Percentiles rank a stretch among this genome's conserved stretches.
Evolutionary conservation across 257 asterid genomes (phyloP).

Genomic region (Solanum boliviense): DNA sequence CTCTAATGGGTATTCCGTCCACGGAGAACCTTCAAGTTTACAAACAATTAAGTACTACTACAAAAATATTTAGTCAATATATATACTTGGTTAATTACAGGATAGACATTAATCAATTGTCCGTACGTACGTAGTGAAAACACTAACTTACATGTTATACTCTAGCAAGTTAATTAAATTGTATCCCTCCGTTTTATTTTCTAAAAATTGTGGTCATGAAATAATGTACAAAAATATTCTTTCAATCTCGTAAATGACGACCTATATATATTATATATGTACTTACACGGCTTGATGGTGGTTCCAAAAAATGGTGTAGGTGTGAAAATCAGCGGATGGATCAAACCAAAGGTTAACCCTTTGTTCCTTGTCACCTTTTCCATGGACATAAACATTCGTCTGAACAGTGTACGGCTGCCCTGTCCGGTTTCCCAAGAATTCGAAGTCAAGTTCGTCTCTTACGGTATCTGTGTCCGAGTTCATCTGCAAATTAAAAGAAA

Average conservation of each 20-base stretch:
- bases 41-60: not conserved
- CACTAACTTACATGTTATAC: not conserved
- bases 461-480: slow-evolving; percentile 47
- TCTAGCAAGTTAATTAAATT: too few relatives aligned
- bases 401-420: slow-evolving; percentile 93
- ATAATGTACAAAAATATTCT: not conserved
- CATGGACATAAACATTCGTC: slow-evolving; percentile 71
- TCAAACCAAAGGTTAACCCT: slow-evolving; percentile 91
- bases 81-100: not conserved
- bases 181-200: too few relatives aligned
- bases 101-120: not conserved
- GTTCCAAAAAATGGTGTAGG: slow-evolving; percentile 58
- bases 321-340: slow-evolving; percentile 59
- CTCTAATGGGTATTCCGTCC: slow-evolving; percentile 69
- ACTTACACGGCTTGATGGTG: slow-evolving; percentile 54
- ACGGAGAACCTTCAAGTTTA: slow-evolving; percentile 21
- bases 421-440: slow-evolving; percentile 77
- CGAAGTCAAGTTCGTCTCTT: slow-evolving; percentile 84
- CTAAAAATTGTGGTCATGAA: not conserved
- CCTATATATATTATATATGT: not conserved
- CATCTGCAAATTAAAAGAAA: slow-evolving; percentile 30
- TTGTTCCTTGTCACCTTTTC: slow-evolving; percentile 79
- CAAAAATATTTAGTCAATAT: not conserved
- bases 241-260: not conserved
- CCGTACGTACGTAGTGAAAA: not conserved